These are phyloP conservation scores for Corylus heterophylla DNA, from an alignment of 306 rosid species.

Conservation along the genomic window DNA sequence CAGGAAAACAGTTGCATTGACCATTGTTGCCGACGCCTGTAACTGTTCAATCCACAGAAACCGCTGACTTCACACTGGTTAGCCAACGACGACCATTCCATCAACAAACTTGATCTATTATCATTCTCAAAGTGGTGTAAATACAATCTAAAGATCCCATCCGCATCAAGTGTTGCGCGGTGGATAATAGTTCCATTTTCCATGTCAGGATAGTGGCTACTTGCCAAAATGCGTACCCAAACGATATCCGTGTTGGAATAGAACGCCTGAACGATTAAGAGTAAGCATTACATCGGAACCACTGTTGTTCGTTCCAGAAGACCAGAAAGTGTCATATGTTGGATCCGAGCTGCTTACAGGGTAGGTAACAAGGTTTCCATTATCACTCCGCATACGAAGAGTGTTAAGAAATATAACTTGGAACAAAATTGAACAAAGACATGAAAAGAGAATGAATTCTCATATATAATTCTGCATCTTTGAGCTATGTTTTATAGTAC, in stretches of 20 bases:
- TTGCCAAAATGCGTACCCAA: not conserved
- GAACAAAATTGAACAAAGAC: too few relatives aligned
- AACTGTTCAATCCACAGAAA: not conserved
- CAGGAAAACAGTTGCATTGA: not conserved
- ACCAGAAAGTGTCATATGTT: not conserved
- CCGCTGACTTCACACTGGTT: not conserved
- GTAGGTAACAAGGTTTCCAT: too few relatives aligned
- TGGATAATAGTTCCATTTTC: not conserved
- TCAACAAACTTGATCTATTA: not conserved
- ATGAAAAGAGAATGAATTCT: too few relatives aligned
- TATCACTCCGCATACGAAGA: too few relatives aligned
- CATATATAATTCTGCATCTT: too few relatives aligned
- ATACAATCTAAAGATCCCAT: slow-evolving; percentile 6
- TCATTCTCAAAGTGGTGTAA: not conserved
- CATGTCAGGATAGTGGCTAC: not conserved
- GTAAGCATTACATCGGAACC: too few relatives aligned
- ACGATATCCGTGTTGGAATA: too few relatives aligned
- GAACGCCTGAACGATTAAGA: too few relatives aligned
- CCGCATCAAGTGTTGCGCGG: slow-evolving; percentile 12
- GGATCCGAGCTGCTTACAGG: too few relatives aligned
- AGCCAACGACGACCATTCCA: not conserved
- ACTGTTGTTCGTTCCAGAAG: too few relatives aligned
- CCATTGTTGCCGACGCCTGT: not conserved
- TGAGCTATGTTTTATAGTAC: too few relatives aligned
- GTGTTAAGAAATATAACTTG: too few relatives aligned